Base-by-base conservation (phyloP, 2,329 filamentous ascomycete genomes). In the Thermothelomyces thermophilus region DNA sequence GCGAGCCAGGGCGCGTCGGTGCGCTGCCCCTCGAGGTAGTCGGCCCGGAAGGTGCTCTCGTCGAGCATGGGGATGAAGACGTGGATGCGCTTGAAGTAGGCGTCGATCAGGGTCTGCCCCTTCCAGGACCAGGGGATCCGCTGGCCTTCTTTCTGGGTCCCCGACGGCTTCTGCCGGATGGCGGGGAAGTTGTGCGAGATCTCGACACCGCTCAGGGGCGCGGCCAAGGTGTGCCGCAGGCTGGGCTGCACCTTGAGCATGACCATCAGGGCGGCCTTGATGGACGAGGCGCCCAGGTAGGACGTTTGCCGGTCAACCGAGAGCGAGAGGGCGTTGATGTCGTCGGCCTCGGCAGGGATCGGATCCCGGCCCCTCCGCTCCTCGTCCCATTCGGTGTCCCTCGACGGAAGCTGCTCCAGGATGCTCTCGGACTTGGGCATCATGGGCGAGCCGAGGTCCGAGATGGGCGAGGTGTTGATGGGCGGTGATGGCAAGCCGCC, bases 21-120 rank as follows among this genome's bases (percentile, higher is more conserved):
- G 16, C 83, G 73, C 55, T 80, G 76, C 10, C 78, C 79, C 51
- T 77, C 74, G 14, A 82, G 69, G 58, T 83, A 85, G 46, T 80
- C 79, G 9, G 80, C 79, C 55, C 82, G 79, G 64, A 89, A 87
- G 9, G 77, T 74, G 16, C 77, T 76, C 64, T 89, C 85, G 57
- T 90, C 84, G 3, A 90, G 72, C 74, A 89, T 81, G 0, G 86
- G 86, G 3, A 84, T 77, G 57, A 87, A 84, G 1, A 83, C 78
- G 54, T 89, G 86, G 20, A 86, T 77, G 28, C 82, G 77, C 57
- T 83, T 82, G 64, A 89, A 89, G 64, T 87, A 89, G n/a, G 83
- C 82, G 58, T 88, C 82, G 35, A 88, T 80, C 9, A 87, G 70
- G 5, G 79, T 79, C 63, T 85, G 80, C 14, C 83, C 83, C 58